Evolutionary conservation across 306 rosid genomes (phyloP).

Genomic region (Crataegus laevigata): DNA sequence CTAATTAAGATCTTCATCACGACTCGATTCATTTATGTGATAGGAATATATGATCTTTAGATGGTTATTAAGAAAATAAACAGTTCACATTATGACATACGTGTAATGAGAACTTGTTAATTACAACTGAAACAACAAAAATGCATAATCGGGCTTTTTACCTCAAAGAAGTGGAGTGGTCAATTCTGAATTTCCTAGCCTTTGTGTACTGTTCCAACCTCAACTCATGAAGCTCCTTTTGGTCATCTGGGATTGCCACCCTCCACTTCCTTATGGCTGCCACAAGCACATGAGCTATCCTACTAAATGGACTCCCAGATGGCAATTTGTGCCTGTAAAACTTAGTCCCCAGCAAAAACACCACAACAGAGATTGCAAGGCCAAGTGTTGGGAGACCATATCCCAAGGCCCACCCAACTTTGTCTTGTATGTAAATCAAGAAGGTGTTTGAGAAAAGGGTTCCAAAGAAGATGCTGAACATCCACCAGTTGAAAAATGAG

Average conservation of each 20-base stretch:
- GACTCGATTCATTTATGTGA: too few relatives aligned
- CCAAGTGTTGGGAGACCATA: conserved; percentile 79
- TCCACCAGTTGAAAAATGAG: conserved; percentile 90
- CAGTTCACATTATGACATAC: too few relatives aligned
- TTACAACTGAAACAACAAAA: background rate
- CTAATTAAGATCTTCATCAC: too few relatives aligned
- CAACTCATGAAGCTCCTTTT: conserved; percentile 63
- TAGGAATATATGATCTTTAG: too few relatives aligned
- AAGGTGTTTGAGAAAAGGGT: conserved; percentile 61
- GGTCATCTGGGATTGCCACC: conserved; percentile 38
- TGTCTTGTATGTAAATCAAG: conserved; percentile 71
- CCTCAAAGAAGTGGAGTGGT: conserved; percentile 46
- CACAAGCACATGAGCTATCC: conserved; percentile 47
- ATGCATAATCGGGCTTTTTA: conserved; percentile 1
- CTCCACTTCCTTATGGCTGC: conserved; percentile 59
- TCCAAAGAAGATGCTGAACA: conserved; percentile 61
- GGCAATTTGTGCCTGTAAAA: conserved; percentile 72
- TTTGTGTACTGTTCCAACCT: conserved; percentile 35
- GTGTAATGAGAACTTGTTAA: too few relatives aligned
- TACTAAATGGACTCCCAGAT: conserved; percentile 60
- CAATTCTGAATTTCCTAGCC: conserved; percentile 34
- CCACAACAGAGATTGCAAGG: conserved; percentile 45
- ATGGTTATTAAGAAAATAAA: background rate
- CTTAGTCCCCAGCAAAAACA: conserved; percentile 54
- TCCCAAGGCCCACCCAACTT: conserved; percentile 62